Evolutionary conservation across 108 stramenopile genomes (phyloP), one percentile per base, ranked within the genome.

Genomic region (Pseudonitzschia multiseries): DNA sequence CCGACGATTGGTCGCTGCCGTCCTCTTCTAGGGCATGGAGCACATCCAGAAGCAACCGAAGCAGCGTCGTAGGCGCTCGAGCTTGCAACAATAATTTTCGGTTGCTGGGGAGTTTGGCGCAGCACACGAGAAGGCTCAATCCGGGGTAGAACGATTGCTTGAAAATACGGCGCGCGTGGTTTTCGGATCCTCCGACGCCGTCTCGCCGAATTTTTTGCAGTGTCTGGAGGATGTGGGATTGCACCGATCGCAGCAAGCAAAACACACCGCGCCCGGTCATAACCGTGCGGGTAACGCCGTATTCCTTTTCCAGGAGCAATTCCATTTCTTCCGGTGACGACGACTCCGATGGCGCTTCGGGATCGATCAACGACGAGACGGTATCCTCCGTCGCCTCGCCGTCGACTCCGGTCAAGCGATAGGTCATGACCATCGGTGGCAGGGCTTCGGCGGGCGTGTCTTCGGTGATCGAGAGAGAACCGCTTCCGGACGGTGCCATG

Each of bases 331-430:
- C 85, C 0, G 80, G 74, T 31, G 76, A 69, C 14, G 66, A 42
- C 4, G 70, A 67, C 42, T 71, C 71, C 18, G 71, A 76, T 4
- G 85, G 82, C 15, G 89, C 89, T 54, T 92, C 91, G 8, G 91
- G 91, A 74, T 94, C 93, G 9, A 77, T 78, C 36, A 94, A 69
- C n/a, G 64, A 60, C 43, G 82, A 81, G 12, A 93, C 86, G 29
- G 83, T 85, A 72, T 94, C 93, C 81, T 94, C 93, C 9, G 93
- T 94, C 0, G 93, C 93, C 72, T 94, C 93, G 18, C 93, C 93
- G 72, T 94, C 93, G 4, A 94, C 93, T 44, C 93, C 93, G 28
- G 86, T 87, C 59, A 92, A 63, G 64, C 89, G 77, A 74, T 94
- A 94, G 14, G 89, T 94, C 2, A 86, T 81, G 43, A 92, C 79